These are phyloP conservation scores for thale cress (Arabidopsis thaliana) DNA, from an alignment of 345 rosid species.

Conservation along the genomic window DNA sequence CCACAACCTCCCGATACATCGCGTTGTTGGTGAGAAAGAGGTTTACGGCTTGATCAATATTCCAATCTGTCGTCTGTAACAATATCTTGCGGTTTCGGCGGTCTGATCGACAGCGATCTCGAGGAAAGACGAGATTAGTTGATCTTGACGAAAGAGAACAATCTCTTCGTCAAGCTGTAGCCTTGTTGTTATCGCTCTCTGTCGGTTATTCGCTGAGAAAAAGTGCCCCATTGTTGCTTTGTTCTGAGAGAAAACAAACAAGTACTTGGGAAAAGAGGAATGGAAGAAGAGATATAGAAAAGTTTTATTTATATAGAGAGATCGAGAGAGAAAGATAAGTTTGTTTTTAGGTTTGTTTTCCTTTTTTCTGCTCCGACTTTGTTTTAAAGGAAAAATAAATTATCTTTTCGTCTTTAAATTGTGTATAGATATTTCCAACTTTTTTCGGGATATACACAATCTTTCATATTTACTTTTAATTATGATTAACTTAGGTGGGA, in stretches of 20 bases:
- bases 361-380: neutral
- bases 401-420: neutral
- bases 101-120: conserved; percentile 35
- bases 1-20: neutral
- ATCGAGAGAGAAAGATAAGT: neutral
- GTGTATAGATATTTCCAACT: neutral
- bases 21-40: neutral
- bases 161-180: neutral
- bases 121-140: conserved; percentile 26
- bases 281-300: neutral
- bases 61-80: neutral
- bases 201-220: neutral
- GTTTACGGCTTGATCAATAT: neutral
- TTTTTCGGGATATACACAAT: neutral
- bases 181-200: neutral
- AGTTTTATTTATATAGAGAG: neutral
- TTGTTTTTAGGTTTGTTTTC: neutral
- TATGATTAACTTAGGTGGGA: neutral
- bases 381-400: neutral
- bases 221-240: neutral
- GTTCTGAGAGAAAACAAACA: neutral
- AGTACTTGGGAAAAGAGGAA: neutral
- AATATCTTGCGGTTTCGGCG: conserved; percentile 20
- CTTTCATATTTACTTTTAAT: neutral
- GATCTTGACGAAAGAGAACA: conserved; percentile 2